These are phyloP conservation scores for Talaromyces sp. DNA, from an alignment of 2,329 filamentous ascomycete species.

Conservation along the genomic window DNA sequence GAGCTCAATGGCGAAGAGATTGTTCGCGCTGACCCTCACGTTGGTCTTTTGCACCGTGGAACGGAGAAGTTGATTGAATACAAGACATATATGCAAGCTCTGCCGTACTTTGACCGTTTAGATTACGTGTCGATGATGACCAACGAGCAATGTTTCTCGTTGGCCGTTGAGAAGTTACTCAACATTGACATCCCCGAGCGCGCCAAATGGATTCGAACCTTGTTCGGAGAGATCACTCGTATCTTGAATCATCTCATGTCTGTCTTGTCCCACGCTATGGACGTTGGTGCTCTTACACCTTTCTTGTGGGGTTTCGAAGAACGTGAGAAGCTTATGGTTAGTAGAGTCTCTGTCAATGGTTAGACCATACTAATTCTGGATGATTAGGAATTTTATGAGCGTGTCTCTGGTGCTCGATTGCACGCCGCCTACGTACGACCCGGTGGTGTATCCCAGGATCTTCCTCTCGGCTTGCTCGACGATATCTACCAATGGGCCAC, in stretches of 20 bases:
- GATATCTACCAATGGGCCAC: conserved; percentile 99
- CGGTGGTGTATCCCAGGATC: conserved; percentile 92
- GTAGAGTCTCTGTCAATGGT: conserved; percentile 24
- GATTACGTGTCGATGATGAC: conserved; percentile 99
- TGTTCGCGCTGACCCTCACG: conserved; percentile 91
- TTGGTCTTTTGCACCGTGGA: conserved; percentile 90
- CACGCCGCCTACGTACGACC: conserved; percentile 96
- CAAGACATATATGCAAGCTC: conserved; percentile 96
- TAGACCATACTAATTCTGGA: conserved; percentile 6
- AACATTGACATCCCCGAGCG: conserved; percentile 94
- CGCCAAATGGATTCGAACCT: conserved; percentile 92
- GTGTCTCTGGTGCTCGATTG: conserved; percentile 94
- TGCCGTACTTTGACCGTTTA: conserved; percentile 97
- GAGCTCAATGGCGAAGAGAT: conserved; percentile 98
- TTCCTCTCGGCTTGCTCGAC: conserved; percentile 88
- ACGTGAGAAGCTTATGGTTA: conserved; percentile 98
- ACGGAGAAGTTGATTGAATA: conserved; percentile 99
- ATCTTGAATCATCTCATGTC: conserved; percentile 98
- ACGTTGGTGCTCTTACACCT: conserved; percentile 94
- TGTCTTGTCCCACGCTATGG: conserved; percentile 95
- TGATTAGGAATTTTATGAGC: conserved; percentile 94
- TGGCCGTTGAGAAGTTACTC: conserved; percentile 95
- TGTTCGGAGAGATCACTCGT: conserved; percentile 94
- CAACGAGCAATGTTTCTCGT: conserved; percentile 95
- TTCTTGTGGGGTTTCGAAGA: conserved; percentile 99